Base-by-base conservation (phyloP, 2,329 filamentous ascomycete genomes). In the Diaporthe nobilis region DNA sequence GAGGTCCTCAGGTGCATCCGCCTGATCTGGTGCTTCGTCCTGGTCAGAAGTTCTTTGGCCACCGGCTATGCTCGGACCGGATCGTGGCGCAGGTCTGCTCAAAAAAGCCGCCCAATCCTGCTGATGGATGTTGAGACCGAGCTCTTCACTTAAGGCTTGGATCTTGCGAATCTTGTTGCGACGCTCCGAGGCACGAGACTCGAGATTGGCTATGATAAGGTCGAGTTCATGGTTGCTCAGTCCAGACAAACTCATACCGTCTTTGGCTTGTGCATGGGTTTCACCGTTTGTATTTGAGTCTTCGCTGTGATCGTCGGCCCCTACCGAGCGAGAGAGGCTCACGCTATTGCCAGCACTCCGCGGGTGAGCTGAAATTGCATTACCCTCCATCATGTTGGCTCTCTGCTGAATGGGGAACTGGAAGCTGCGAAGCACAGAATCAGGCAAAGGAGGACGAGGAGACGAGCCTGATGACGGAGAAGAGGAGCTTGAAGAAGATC, bases 41-140 rank as follows among this genome's bases (percentile, higher is more conserved):
- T 15, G 42, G 42, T n/a, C 22, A 8, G 6, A 4, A 9, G 3
- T 7, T 7, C 2, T 20, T 6, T 31, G 34, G 15, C 3, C 31
- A 15, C 3, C 15, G 25, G 12, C 9, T 34, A n/a, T 39, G 34
- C 31, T 3, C 25, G 2, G 20, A 15, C 22, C 42, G 57, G 34
- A 4, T 3, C 2, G 0, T n/a, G 20, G 4, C 3, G 42, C 2
- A 13, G 5, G 9, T 3, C 20, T 31, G 9, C n/a, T 34, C 28
- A 49, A 22, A 4, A 22, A n/a, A 34, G 42, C 42, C 8, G 6
- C 28, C 25, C 17, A 49, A 10, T 49, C 28, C 61, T 49, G 25
- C 61, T 49, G 25, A 31, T 5, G 28, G 9, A 37, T n/a, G 25
- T 10, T 34, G 61, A 65, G 25, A 10, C 61, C 61, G 7, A 65